Base-by-base conservation (phyloP, 306 rosid genomes). In the Corylus americana region DNA sequence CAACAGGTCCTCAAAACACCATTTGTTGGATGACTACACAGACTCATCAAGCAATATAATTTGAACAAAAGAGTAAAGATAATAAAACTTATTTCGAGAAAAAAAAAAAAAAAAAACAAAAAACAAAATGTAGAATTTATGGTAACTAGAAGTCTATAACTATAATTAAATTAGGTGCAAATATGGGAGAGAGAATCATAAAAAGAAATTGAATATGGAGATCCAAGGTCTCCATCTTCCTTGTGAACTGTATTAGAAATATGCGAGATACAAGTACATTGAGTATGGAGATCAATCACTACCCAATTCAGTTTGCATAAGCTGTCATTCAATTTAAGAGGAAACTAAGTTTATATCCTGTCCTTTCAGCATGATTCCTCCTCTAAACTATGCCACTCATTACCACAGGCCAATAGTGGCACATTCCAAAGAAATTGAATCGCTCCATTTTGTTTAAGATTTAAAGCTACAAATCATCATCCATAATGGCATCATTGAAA, bases 1-100 rank as follows among this genome's bases (percentile, higher is more conserved):
- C 57, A 75, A 63, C 10, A 76, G 78, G 77, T 74, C 74, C 47
- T 53, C 11, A 57, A 61, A 61, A 78, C 68, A 71, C 70, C 74
- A 83, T 74, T 37, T 55, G 45, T 31, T 25, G 5, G 49, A 62
- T 37, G 68, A 57, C 75, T 49, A 75, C 8, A 75, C 22, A 14
- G 49, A 31, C 74, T 79, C 73, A 50, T 17, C 44, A 4, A 20
- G 14, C 27, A 51, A 25, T 71, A 59, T 5, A n/a, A 29, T 55
- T 20, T 58, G 25, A 71, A 49, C 77, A n/a, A 20, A 39, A 62
- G 16, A 12, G n/a, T 39, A 39, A 1, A 61, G 58, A 76, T 50
- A 16, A 22, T 66, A 68, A 37, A 67, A 54, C 31, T 39, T 55
- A 31, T 20, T 12, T 1, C 35, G 9, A 10, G 12, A 76, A 16